phyloP scores from a whole-genome alignment of 805 yeast species.

The Soucietia sequanensis region DNA sequence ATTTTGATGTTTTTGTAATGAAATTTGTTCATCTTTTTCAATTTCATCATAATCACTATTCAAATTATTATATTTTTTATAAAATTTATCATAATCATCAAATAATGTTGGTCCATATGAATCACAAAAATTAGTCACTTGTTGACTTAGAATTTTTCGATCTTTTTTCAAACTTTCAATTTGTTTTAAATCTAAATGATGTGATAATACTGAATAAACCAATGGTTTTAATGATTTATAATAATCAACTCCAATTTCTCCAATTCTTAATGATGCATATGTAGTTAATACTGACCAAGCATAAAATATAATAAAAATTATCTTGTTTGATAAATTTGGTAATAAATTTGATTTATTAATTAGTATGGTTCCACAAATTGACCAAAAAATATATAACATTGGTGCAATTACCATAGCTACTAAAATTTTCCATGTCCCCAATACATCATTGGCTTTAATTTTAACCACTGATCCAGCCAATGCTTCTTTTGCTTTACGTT shows the following conservation, averaged over 20 bases:
- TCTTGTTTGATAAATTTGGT: slow-evolving; percentile 10
- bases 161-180: slow-evolving; percentile 28
- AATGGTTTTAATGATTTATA: slow-evolving; percentile 40
- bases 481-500: slow-evolving; percentile 36
- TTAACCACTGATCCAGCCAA: slow-evolving; percentile 39
- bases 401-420: slow-evolving; percentile 44
- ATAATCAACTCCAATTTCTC: slow-evolving; percentile 42
- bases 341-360: slow-evolving; percentile 14
- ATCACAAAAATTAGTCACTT: slow-evolving; percentile 35
- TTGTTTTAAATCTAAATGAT: slow-evolving; percentile 27
- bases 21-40: neutral
- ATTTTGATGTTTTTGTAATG: neutral
- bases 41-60: slow-evolving; percentile 5
- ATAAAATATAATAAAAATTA: slow-evolving; percentile 31
- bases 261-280: slow-evolving; percentile 39
- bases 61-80: slow-evolving; percentile 20
- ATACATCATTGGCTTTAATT: slow-evolving; percentile 40
- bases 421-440: slow-evolving; percentile 43
- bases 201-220: slow-evolving; percentile 30
- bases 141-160: slow-evolving; percentile 22
- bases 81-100: slow-evolving; percentile 34
- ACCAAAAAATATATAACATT: slow-evolving; percentile 36
- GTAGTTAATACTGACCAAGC: slow-evolving; percentile 38
- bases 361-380: slow-evolving; percentile 29
- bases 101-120: slow-evolving; percentile 38